A percentile compares a stretch with the other conserved stretches of the same genome.
These are phyloP conservation scores for Boletus tylopilopsis DNA, from an alignment of 768 basidiomycete species.

Conservation along the genomic window DNA sequence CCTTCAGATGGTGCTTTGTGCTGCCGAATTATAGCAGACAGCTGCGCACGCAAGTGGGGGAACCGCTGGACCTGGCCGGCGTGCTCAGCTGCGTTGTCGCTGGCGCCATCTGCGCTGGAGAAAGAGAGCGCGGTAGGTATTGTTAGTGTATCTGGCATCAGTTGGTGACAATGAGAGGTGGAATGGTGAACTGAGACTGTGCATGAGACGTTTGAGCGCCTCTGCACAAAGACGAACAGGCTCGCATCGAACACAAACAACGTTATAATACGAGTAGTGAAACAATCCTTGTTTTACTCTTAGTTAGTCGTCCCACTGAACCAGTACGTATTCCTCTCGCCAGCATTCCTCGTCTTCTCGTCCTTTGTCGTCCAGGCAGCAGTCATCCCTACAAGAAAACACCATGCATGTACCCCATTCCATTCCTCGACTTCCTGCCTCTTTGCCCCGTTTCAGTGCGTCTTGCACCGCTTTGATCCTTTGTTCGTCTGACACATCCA, in stretches of 20 bases:
- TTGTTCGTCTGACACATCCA: slow-evolving; percentile 55
- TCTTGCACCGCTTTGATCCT: slow-evolving; percentile 58
- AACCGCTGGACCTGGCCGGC: slow-evolving; percentile 43
- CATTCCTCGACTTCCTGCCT: slow-evolving; percentile 60
- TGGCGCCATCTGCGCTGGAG: slow-evolving; percentile 6
- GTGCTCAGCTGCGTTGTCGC: slow-evolving; percentile 21
- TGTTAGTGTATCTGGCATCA: slow-evolving; percentile 25
- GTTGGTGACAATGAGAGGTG: slow-evolving; percentile 15
- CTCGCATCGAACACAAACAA: slow-evolving; percentile 18
- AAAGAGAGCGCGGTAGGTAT: slow-evolving; percentile 16
- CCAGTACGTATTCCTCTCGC: slow-evolving; percentile 71
- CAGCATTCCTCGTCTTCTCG: slow-evolving; percentile 45
- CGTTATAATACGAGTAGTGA: no score
- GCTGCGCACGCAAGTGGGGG: slow-evolving; percentile 81
- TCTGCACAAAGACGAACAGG: slow-evolving; percentile 11
- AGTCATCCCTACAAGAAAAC: slow-evolving; percentile 84
- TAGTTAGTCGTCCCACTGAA: slow-evolving; percentile 68
- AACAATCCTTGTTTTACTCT: neutral
- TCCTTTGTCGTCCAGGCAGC: slow-evolving; percentile 47
- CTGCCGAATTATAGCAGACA: slow-evolving; percentile 68
- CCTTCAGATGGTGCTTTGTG: slow-evolving; percentile 54
- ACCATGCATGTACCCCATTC: slow-evolving; percentile 94
- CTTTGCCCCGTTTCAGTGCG: slow-evolving; percentile 45
- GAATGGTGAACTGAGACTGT: slow-evolving; percentile 15
- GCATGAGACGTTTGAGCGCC: slow-evolving; percentile 24